phyloP scores from a whole-genome alignment of 2,329 filamentous ascomycete species.

The Cladosporium sp. region DNA sequence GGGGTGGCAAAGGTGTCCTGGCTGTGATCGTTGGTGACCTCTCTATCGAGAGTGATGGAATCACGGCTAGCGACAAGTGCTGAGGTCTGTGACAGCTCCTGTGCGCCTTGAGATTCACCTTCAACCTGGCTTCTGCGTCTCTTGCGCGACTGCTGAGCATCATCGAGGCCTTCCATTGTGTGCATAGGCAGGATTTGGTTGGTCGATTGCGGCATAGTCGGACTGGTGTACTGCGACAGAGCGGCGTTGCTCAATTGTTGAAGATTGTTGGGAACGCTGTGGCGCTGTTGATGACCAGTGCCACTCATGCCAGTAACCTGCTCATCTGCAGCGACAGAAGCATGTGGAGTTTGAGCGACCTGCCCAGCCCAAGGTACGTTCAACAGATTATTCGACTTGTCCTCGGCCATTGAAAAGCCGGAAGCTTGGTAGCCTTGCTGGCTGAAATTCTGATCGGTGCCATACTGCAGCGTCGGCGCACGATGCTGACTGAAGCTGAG shows the following conservation, averaged over 20 bases:
- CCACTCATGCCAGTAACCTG: background rate
- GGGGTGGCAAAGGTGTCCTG: background rate
- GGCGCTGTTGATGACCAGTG: background rate
- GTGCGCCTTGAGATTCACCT: background rate
- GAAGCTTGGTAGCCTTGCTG: conserved; percentile 4
- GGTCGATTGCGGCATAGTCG: background rate
- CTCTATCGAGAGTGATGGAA: background rate
- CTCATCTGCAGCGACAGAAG: conserved; percentile 1
- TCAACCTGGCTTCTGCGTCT: conserved; percentile 3
- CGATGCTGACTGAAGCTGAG: background rate
- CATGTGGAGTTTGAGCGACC: background rate
- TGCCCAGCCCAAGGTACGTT: conserved; percentile 11
- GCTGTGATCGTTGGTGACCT: background rate
- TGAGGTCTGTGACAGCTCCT: background rate
- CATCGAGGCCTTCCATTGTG: background rate
- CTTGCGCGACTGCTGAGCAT: conserved; percentile 3
- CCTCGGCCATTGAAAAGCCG: background rate
- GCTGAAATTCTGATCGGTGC: conserved; percentile 14
- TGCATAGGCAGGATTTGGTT: background rate
- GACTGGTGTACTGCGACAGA: background rate
- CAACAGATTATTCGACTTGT: conserved; percentile 14
- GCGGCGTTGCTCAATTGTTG: conserved; percentile 4
- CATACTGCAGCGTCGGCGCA: conserved; percentile 9
- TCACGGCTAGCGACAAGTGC: no score
- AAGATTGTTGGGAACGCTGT: conserved; percentile 3